Evolutionary conservation across 2,329 filamentous ascomycete genomes (phyloP).

Genomic region (Coniochaeta pulveracea): DNA sequence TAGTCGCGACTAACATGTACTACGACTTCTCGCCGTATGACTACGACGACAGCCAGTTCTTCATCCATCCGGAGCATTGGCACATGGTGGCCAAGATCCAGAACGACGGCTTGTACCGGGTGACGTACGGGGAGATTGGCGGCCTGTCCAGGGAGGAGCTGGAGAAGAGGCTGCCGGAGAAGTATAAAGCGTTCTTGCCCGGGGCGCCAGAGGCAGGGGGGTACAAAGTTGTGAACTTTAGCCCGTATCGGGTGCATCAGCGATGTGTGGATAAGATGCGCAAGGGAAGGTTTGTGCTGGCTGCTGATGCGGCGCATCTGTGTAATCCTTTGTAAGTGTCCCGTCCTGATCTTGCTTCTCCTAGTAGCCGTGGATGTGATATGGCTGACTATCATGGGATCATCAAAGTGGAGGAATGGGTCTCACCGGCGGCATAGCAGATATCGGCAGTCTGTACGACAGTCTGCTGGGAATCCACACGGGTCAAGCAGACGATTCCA

Average conservation of each 20-base stretch:
- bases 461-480: constrained; percentile 29
- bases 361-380: neutral
- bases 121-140: constrained; percentile 37
- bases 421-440: constrained; percentile 35
- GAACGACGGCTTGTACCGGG: constrained; percentile 36
- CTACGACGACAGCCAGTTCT: constrained; percentile 22
- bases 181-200: constrained; percentile 34
- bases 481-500: constrained; percentile 23
- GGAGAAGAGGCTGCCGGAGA: constrained; percentile 27
- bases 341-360: neutral
- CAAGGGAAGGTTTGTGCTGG: constrained; percentile 33
- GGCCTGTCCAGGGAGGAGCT: constrained; percentile 30
- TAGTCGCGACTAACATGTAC: constrained; percentile 34
- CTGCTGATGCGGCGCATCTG: constrained; percentile 40
- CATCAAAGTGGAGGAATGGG: constrained; percentile 29
- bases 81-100: constrained; percentile 40
- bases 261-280: constrained; percentile 34
- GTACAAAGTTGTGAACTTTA: constrained; percentile 34
- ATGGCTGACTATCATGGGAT: neutral
- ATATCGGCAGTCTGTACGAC: constrained; percentile 35
- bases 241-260: constrained; percentile 38
- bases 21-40: constrained; percentile 10
- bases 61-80: constrained; percentile 39
- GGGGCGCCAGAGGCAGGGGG: constrained; percentile 35
- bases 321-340: constrained; percentile 35